phyloP scores from a whole-genome alignment of 2,329 filamentous ascomycete genomes.

The Ophiognomonia clavigignenti-juglandacearum region DNA sequence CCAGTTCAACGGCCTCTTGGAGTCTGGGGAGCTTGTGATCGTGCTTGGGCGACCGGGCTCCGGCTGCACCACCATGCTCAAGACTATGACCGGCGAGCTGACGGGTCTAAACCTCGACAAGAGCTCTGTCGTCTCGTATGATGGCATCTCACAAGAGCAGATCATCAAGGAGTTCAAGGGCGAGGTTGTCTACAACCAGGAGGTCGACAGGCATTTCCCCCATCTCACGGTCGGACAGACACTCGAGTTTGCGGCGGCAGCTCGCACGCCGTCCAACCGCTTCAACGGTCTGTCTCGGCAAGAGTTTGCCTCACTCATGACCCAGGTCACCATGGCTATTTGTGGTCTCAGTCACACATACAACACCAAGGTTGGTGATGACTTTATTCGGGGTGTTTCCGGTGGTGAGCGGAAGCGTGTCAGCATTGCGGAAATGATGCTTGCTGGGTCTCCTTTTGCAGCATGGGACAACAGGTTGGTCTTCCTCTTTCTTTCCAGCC shows the following conservation, averaged over 20 bases:
- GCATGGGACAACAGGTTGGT: conserved; percentile 63
- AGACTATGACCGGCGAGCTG: conserved; percentile 56
- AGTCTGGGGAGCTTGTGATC: conserved; percentile 62
- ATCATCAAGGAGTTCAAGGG: conserved; percentile 60
- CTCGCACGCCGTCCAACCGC: conserved; percentile 61
- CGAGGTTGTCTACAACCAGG: conserved; percentile 70
- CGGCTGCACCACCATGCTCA: conserved; percentile 61
- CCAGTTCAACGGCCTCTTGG: conserved; percentile 59
- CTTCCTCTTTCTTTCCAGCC: too few relatives aligned
- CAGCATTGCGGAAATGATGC: conserved; percentile 72
- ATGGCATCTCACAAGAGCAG: conserved; percentile 48
- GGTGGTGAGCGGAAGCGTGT: conserved; percentile 76
- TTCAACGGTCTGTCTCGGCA: conserved; percentile 56
- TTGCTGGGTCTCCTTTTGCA: conserved; percentile 52
- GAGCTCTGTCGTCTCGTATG: conserved; percentile 53
- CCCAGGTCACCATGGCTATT: conserved; percentile 63
- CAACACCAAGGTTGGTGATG: conserved; percentile 70
- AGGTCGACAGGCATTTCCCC: conserved; percentile 71
- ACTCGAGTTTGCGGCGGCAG: conserved; percentile 65
- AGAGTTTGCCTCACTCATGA: conserved; percentile 57
- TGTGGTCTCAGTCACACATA: conserved; percentile 70
- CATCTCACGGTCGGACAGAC: conserved; percentile 74
- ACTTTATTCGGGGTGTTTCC: conserved; percentile 66
- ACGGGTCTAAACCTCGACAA: conserved; percentile 51
- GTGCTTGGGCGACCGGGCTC: conserved; percentile 64